These are phyloP conservation scores for Pleurotus cornucopiae DNA, from an alignment of 768 basidiomycete species.

Conservation along the genomic window DNA sequence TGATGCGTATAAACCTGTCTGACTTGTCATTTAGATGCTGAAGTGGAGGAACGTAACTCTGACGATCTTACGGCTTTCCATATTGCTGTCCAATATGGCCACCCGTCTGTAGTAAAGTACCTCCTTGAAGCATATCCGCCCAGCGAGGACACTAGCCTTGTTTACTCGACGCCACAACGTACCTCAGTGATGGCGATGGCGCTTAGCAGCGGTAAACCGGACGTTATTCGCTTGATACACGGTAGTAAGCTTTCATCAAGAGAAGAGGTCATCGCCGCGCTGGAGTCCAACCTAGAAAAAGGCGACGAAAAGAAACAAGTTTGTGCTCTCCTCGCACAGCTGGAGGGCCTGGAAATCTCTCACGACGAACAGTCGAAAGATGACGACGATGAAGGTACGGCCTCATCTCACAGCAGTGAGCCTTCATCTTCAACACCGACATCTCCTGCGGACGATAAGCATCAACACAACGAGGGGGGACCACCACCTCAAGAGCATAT, in stretches of 20 bases:
- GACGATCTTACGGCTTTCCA: constrained; percentile 62
- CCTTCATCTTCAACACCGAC: background rate
- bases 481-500: background rate
- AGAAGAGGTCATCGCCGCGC: constrained; percentile 46
- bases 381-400: constrained; percentile 5
- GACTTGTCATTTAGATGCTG: constrained; percentile 49
- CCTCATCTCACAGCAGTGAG: constrained; percentile 8
- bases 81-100: constrained; percentile 50
- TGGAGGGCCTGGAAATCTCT: constrained; percentile 12
- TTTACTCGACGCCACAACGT: constrained; percentile 44
- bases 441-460: too few relatives aligned
- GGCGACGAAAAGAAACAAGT: constrained; percentile 34
- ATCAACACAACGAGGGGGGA: too few relatives aligned
- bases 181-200: constrained; percentile 51
- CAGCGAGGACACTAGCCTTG: constrained; percentile 41
- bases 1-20: constrained; percentile 16
- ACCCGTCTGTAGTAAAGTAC: constrained; percentile 48
- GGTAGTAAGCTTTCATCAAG: constrained; percentile 48
- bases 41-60: constrained; percentile 65
- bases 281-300: constrained; percentile 27
- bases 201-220: constrained; percentile 56
- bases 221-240: constrained; percentile 61
- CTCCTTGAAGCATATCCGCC: constrained; percentile 62
- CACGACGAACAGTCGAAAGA: constrained; percentile 3
- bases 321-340: constrained; percentile 36